Evolutionary conservation across 208 protist genomes (phyloP).

Genomic region (Trypanosoma lewisi): DNA sequence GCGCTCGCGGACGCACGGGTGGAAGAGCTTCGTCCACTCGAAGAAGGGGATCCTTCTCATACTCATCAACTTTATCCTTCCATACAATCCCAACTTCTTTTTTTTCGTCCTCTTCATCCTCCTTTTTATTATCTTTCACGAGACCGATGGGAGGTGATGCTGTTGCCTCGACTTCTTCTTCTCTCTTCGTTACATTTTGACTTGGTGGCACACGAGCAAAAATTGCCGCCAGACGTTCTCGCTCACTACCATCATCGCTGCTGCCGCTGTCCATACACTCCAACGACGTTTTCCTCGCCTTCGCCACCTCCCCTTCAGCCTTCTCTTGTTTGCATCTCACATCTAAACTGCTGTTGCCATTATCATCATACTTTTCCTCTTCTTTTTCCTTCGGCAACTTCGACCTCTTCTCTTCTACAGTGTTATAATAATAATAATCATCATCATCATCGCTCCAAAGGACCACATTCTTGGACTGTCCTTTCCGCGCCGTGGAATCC

Average conservation of each 20-base stretch:
- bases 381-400: not conserved
- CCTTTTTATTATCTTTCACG: not conserved
- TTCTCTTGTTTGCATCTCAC: not conserved
- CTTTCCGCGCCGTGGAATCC: not conserved
- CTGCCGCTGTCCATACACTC: slow-evolving; percentile 17
- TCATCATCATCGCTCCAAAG: not conserved
- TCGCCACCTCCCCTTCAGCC: not conserved
- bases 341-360: not conserved
- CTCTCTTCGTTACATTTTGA: not conserved
- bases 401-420: not conserved
- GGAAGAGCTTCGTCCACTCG: not conserved
- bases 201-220: not conserved
- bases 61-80: not conserved
- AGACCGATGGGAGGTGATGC: not conserved
- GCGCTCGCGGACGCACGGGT: not conserved
- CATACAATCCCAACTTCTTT: too few species aligned
- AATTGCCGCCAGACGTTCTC: not conserved
- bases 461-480: not conserved
- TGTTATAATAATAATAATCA: not conserved
- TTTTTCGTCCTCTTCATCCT: not conserved
- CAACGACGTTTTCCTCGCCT: not conserved
- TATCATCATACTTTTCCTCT: not conserved
- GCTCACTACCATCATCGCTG: slow-evolving; percentile 8
- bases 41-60: not conserved
- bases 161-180: not conserved